A percentile compares a stretch with the other conserved stretches of the same genome.
These are phyloP conservation scores for Echites panduratus DNA, from an alignment of 257 asterid genomes.

Conservation along the genomic window DNA sequence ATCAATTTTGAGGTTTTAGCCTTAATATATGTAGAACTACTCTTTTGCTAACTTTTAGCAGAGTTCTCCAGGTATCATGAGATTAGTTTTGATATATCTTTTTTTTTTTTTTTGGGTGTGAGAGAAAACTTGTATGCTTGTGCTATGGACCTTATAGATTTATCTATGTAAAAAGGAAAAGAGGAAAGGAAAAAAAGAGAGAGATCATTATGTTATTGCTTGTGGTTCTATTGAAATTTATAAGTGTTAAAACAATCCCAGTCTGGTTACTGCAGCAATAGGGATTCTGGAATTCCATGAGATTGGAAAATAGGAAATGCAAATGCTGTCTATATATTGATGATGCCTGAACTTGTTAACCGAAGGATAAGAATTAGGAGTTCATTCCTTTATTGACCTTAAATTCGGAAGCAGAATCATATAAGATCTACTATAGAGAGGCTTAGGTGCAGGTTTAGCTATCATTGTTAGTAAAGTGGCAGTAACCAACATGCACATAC, in stretches of 20 bases:
- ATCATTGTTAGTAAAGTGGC: background rate
- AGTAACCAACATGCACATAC: background rate
- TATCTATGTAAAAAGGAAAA: background rate
- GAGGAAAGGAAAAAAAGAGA: background rate
- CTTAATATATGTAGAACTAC: background rate
- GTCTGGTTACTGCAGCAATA: slow-evolving; percentile 1
- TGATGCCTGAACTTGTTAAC: background rate
- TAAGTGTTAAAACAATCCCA: background rate
- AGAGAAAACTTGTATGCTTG: background rate
- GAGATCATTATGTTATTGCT: background rate
- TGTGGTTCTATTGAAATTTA: background rate
- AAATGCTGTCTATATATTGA: background rate
- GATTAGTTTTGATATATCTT: background rate
- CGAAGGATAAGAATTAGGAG: background rate
- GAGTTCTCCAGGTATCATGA: background rate
- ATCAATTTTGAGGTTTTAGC: background rate
- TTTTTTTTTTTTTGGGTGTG: too few species aligned
- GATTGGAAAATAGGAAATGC: background rate
- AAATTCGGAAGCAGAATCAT: background rate
- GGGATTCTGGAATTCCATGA: background rate
- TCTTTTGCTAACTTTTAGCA: background rate
- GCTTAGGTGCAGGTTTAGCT: background rate
- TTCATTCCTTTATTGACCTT: background rate
- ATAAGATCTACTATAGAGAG: background rate
- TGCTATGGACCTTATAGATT: background rate